Conservation (phyloP, 805 yeast species). For the Starmerella vaccinii region DNA sequence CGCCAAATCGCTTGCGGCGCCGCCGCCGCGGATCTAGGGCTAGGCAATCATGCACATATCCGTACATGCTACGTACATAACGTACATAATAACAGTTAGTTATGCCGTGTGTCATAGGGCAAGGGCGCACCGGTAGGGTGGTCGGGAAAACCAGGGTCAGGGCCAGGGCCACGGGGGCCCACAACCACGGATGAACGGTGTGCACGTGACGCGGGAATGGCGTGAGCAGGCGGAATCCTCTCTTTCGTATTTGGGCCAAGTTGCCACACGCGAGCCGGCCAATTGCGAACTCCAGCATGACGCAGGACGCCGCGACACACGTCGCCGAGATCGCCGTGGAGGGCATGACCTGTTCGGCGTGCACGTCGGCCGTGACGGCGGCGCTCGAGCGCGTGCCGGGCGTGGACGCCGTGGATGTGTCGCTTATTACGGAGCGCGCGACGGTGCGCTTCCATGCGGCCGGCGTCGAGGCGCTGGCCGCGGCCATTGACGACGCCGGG, state of each 20-base stretch:
- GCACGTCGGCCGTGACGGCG: constrained; percentile 56
- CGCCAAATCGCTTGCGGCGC: too few species aligned
- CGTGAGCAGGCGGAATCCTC: background rate
- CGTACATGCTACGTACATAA: too few species aligned
- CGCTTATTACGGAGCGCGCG: constrained; percentile 70
- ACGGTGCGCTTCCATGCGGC: constrained; percentile 41
- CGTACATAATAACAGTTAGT: too few species aligned
- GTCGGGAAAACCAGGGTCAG: too few species aligned
- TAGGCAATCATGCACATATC: too few species aligned
- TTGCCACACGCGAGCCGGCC: constrained; percentile 1
- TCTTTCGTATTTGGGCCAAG: background rate
- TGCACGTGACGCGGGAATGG: background rate
- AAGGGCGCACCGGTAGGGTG: too few species aligned
- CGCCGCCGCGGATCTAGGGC: too few species aligned
- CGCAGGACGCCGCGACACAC: background rate
- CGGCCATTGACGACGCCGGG: constrained; percentile 65
- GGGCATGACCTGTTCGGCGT: constrained; percentile 93
- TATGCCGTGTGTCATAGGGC: too few species aligned
- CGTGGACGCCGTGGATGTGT: constrained; percentile 48
- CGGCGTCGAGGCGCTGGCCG: constrained; percentile 35
- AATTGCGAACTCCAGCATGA: background rate
- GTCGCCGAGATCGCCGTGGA: constrained; percentile 31
- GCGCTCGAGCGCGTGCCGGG: constrained; percentile 44
- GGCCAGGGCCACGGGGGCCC: too few species aligned
- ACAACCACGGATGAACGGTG: too few species aligned